phyloP scores from a whole-genome alignment of 768 basidiomycete species.

The Kwoniella pini region DNA sequence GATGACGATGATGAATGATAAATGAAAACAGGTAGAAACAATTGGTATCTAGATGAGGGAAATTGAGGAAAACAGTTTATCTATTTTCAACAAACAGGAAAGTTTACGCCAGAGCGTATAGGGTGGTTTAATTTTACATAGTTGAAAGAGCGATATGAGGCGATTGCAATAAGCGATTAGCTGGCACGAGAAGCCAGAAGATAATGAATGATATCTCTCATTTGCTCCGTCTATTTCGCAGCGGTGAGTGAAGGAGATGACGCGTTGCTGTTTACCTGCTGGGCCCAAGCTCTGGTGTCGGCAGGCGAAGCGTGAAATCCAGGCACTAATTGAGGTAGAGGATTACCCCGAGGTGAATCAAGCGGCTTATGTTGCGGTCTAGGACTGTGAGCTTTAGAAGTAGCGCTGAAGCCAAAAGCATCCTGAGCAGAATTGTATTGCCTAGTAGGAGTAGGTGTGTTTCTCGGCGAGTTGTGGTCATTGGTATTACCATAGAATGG shows the following conservation, averaged over 20 bases:
- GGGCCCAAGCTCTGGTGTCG: constrained; percentile 4
- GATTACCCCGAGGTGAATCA: neutral
- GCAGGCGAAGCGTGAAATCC: constrained; percentile 8
- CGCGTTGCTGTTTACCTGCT: constrained; percentile 7
- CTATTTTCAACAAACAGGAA: no score
- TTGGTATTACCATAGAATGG: constrained; percentile 34
- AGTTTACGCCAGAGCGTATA: no score
- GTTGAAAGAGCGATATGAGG: no score
- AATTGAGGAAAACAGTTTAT: no score
- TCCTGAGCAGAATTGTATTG: constrained; percentile 36
- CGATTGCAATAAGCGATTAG: no score
- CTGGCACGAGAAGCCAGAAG: no score
- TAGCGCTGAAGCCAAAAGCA: constrained; percentile 26
- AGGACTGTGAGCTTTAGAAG: neutral
- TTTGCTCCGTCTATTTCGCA: constrained; percentile 5
- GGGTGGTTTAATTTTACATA: no score
- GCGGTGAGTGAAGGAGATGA: constrained; percentile 8
- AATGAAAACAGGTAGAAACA: no score
- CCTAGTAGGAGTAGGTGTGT: constrained; percentile 33
- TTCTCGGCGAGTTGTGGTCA: constrained; percentile 25
- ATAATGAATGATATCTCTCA: no score
- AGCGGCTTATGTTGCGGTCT: neutral
- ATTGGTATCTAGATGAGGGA: no score
- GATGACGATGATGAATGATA: no score
- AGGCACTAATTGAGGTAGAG: neutral